Evolutionary conservation across 257 asterid genomes (phyloP).

Genomic region (Capsicum baccatum): DNA sequence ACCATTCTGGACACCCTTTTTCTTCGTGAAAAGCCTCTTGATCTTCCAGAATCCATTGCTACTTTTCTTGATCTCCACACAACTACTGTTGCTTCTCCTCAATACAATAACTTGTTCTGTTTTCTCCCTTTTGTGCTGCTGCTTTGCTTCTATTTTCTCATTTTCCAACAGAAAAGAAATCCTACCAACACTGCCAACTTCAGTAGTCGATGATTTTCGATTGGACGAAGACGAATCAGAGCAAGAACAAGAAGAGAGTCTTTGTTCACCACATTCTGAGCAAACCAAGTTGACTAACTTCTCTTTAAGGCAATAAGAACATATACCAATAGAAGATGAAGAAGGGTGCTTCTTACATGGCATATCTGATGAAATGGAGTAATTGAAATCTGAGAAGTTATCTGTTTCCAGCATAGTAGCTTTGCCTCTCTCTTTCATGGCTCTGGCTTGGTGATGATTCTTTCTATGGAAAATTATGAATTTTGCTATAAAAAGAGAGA

Average conservation of each 20-base stretch:
- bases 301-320: slow-evolving; percentile 79
- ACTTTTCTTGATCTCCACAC: slow-evolving; percentile 76
- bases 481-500: not conserved
- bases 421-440: slow-evolving; percentile 78
- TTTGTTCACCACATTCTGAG: slow-evolving; percentile 92
- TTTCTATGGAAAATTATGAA: not conserved
- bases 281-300: slow-evolving; percentile 72
- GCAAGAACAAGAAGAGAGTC: slow-evolving; percentile 60
- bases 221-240: slow-evolving; percentile 68
- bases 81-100: slow-evolving; percentile 74
- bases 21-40: slow-evolving; percentile 59
- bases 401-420: slow-evolving; percentile 42
- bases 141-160: slow-evolving; percentile 49
- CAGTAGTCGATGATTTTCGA: slow-evolving; percentile 55
- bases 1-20: slow-evolving; percentile 35
- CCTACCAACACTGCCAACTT: slow-evolving; percentile 83
- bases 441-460: not conserved
- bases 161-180: slow-evolving; percentile 76
- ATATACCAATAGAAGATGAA: slow-evolving; percentile 68
- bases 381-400: slow-evolving; percentile 55
- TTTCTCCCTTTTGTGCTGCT: slow-evolving; percentile 34
- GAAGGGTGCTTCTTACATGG: slow-evolving; percentile 82
- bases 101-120: slow-evolving; percentile 61
- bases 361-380: slow-evolving; percentile 58
- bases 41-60: slow-evolving; percentile 78